Percentiles rank a stretch among this genome's conserved stretches.
phyloP scores from a whole-genome alignment of 2,329 filamentous ascomycete species.

The Didymella arachidicola region DNA sequence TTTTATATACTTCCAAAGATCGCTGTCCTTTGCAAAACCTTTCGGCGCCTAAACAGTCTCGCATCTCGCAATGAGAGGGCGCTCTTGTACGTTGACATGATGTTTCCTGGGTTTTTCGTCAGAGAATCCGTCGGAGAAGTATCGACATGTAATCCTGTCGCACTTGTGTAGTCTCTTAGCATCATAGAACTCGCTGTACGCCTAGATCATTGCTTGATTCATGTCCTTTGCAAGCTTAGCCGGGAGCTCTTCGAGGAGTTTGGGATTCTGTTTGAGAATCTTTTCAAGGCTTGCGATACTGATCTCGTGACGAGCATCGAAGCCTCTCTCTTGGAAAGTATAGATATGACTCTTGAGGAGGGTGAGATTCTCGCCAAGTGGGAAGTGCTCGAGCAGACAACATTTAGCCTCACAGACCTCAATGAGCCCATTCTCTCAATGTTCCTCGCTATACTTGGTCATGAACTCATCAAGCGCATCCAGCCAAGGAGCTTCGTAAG shows the following conservation, averaged over 20 bases:
- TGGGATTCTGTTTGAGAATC: constrained; percentile 40
- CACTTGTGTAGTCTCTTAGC: constrained; percentile 52
- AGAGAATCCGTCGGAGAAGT: constrained; percentile 56
- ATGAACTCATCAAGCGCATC: constrained; percentile 31
- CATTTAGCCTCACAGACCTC: constrained; percentile 27
- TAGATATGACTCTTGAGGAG: constrained; percentile 43
- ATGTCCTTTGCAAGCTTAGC: constrained; percentile 14
- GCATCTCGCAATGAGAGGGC: constrained; percentile 52
- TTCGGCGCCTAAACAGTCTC: constrained; percentile 46
- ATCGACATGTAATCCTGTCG: constrained; percentile 51
- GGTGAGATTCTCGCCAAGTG: constrained; percentile 35
- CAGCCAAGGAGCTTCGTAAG: too few species aligned
- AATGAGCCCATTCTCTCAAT: constrained; percentile 25
- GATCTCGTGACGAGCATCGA: constrained; percentile 39
- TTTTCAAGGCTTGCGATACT: constrained; percentile 39
- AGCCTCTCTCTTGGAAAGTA: constrained; percentile 41
- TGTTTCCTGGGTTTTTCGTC: constrained; percentile 39
- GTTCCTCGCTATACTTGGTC: constrained; percentile 26
- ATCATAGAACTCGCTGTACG: neutral
- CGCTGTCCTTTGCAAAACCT: constrained; percentile 53
- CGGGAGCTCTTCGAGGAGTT: constrained; percentile 38
- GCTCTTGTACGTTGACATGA: constrained; percentile 53
- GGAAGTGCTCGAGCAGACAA: constrained; percentile 19
- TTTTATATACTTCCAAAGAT: constrained; percentile 42
- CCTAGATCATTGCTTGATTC: constrained; percentile 8